phyloP scores from a whole-genome alignment of 1,284 basidiomycete genomes.

The Trametes versicolor region DNA sequence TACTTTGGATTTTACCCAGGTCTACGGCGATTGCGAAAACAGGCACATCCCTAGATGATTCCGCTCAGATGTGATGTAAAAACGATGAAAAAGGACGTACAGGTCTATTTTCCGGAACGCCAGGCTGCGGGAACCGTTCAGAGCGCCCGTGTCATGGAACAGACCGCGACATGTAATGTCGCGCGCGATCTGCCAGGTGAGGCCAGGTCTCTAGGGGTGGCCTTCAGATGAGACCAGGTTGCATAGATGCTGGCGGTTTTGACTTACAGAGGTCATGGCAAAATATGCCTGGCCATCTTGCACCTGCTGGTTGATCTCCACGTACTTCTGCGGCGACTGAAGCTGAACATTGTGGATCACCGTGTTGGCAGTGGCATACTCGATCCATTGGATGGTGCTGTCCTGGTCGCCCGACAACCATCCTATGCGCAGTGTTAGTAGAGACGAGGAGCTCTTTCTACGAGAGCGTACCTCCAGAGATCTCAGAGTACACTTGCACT shows the following conservation, averaged over 20 bases:
- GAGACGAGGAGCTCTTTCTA: background rate
- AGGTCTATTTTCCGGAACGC: conserved; percentile 25
- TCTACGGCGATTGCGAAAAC: conserved; percentile 38
- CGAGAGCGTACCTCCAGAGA: conserved; percentile 41
- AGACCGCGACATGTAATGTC: conserved; percentile 18
- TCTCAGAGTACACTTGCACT: conserved; percentile 48
- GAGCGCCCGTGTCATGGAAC: conserved; percentile 27
- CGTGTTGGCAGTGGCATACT: conserved; percentile 16
- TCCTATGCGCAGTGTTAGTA: conserved; percentile 16
- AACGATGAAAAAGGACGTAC: conserved; percentile 21
- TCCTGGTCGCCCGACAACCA: conserved; percentile 34
- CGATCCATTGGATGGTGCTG: conserved; percentile 28
- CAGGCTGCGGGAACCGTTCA: conserved; percentile 23
- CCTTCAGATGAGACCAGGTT: background rate
- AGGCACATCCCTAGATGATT: conserved; percentile 24
- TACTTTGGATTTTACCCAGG: conserved; percentile 36
- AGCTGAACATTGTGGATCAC: conserved; percentile 35
- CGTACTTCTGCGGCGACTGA: conserved; percentile 25
- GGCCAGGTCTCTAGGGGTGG: conserved; percentile 20
- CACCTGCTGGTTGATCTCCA: conserved; percentile 35
- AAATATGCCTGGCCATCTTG: conserved; percentile 37
- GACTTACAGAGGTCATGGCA: conserved; percentile 32
- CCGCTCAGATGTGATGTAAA: background rate
- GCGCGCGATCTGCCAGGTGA: conserved; percentile 33
- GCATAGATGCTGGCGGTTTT: background rate